Evolutionary conservation across 1,139 yeast genomes (phyloP), one percentile per base, ranked within the genome.

Genomic region (Nakaseomyces bracarensis): DNA sequence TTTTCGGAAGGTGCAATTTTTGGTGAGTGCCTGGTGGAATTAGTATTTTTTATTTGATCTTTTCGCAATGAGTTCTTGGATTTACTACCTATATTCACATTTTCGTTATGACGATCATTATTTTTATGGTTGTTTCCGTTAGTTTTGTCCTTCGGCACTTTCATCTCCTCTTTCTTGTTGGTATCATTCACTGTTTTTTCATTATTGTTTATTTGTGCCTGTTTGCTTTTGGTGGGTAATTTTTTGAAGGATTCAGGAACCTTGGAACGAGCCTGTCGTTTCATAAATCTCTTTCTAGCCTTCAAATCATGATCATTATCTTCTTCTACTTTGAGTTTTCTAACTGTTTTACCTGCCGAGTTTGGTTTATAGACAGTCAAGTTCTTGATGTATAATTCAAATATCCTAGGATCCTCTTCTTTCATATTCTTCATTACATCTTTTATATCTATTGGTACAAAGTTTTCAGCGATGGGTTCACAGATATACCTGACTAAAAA

Each of bases 381-480:
- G 36, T 46, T 45, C 36, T 57, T 57, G 18, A 60, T 36, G 43
- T 48, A 57, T 23, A 49, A 50, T 41, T 56, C 55, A 10, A 55
- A 57, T 10, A 41, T 38, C 38, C 57, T 57, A 3, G 61, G 55
- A 7, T 51, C 53, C 38, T 44, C 43, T 4, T 39, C 30, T 21
- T 40, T 36, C 15, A 52, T 46, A 20, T 47, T 45, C 19, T 43
- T 47, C 23, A 39, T 45, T 33, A 53, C 56, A 27, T 49, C 45
- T 11, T 23, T 36, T 20, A 58, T 54, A 38, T 58, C 54, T 27
- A 58, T 47, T 2, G 44, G 41, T 4, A 50, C 55, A 42, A 54
- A 53, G 35, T 49, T 47, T 37, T 51, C 54, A 15, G 53, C 56
- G 14, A 52, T 46, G 6, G 59, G 59, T 38, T 55, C 58, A 45